Conservation (phyloP, 2,329 filamentous ascomycete species). For the Akanthomyces lecanii region DNA sequence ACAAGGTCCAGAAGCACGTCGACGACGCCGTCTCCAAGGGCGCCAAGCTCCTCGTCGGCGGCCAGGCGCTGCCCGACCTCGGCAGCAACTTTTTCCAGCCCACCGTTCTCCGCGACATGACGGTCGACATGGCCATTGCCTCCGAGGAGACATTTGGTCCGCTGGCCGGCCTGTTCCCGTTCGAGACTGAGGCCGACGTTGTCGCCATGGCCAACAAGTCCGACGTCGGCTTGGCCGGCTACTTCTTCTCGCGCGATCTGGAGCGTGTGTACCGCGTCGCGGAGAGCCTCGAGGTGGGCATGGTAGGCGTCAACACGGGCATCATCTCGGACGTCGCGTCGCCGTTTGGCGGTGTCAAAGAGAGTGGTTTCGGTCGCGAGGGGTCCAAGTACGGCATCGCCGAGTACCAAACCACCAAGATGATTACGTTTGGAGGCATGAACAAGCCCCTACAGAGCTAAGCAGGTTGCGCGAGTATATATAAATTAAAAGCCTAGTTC, state of each 20-base stretch:
- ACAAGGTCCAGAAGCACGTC: conserved; percentile 77
- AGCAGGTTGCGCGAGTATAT: background rate
- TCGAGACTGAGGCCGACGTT: conserved; percentile 85
- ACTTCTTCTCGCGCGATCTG: conserved; percentile 76
- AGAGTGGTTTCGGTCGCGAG: conserved; percentile 76
- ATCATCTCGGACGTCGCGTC: conserved; percentile 54
- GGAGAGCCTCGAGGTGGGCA: conserved; percentile 73
- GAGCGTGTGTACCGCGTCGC: conserved; percentile 58
- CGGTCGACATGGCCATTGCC: conserved; percentile 74
- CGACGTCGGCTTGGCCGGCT: conserved; percentile 86
- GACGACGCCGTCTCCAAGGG: conserved; percentile 75
- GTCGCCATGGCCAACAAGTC: conserved; percentile 75
- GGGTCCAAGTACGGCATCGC: conserved; percentile 72
- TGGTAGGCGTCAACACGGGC: conserved; percentile 82
- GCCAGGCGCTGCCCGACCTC: conserved; percentile 66
- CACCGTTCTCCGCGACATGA: conserved; percentile 87
- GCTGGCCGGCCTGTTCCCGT: conserved; percentile 83
- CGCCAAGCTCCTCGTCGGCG: conserved; percentile 69
- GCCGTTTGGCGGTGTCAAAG: conserved; percentile 76
- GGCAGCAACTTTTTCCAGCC: conserved; percentile 86
- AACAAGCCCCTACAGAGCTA: conserved; percentile 49
- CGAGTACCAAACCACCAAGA: conserved; percentile 74
- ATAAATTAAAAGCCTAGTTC: background rate
- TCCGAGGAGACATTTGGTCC: conserved; percentile 94
- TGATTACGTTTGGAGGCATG: conserved; percentile 51